phyloP scores from a whole-genome alignment of 805 yeast genomes.

The Yarrowia deformans region DNA sequence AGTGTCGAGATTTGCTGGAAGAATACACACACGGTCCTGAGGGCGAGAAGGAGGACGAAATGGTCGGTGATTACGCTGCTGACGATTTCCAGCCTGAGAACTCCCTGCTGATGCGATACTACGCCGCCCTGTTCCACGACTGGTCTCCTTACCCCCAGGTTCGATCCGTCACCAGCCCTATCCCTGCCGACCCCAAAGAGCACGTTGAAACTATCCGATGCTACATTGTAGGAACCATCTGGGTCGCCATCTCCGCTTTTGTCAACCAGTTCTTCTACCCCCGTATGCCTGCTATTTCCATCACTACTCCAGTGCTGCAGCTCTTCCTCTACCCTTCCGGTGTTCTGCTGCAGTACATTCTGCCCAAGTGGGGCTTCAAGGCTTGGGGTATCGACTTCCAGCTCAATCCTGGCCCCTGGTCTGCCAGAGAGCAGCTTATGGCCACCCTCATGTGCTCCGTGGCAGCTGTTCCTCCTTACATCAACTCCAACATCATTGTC shows the following conservation, averaged over 20 bases:
- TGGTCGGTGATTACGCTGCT: conserved; percentile 26
- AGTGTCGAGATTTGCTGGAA: conserved; percentile 28
- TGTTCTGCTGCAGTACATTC: conserved; percentile 52
- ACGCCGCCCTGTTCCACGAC: conserved; percentile 54
- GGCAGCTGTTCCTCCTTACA: conserved; percentile 42
- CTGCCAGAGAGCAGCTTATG: conserved; percentile 67
- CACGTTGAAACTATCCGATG: conserved; percentile 62
- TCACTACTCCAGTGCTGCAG: conserved; percentile 63
- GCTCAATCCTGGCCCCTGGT: conserved; percentile 69
- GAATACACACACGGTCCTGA: conserved; percentile 26
- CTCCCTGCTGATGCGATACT: conserved; percentile 45
- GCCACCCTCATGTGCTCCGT: conserved; percentile 48
- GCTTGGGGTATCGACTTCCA: conserved; percentile 53
- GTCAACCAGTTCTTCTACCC: conserved; percentile 65
- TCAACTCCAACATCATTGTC: conserved; percentile 43
- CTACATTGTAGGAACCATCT: conserved; percentile 59
- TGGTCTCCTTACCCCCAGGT: conserved; percentile 69
- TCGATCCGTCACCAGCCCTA: conserved; percentile 60
- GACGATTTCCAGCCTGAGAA: conserved; percentile 12
- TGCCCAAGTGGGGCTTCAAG: conserved; percentile 59
- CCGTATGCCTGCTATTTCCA: conserved; percentile 61
- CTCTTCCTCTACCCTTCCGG: conserved; percentile 70
- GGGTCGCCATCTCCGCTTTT: conserved; percentile 63
- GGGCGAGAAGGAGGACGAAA: conserved; percentile 33
- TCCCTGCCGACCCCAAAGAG: conserved; percentile 56